Base-by-base conservation (phyloP, 495 filamentous ascomycete genomes). In the Terfezia claveryi region DNA sequence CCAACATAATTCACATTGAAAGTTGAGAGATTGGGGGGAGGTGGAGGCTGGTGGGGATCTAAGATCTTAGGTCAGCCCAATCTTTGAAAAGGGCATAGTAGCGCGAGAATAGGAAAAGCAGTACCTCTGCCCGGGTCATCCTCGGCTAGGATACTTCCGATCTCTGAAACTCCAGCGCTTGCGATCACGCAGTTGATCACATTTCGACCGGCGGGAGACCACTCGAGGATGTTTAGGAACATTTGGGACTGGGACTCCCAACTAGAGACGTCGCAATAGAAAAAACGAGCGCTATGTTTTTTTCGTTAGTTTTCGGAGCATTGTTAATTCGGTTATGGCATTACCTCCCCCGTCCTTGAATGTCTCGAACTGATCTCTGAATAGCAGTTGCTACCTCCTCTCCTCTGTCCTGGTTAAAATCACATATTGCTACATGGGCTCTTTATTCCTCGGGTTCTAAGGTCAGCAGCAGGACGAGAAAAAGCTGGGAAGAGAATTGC, bases 111-210 rank as follows among this genome's bases (percentile, higher is more conserved):
- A 27, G 23, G 23, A 72, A 71, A 20, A 4, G 17, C 4, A 46
- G 17, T 14, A 20, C 12, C 14, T 20, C 41, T 46, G 41, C 0
- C 8, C 41, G 41, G 41, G 41, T 46, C 41, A 2, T 14, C 41
- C 4, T 46, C 41, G 23, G 58, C 36, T 54, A 73, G 68, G 23
- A 76, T 67, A 20, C 56, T 50, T 32, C 67, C 67, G 10, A 66
- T 57, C 36, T 75, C 71, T 63, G 75, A 72, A 52, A 83, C 76
- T 36, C 81, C 82, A 5, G 82, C 82, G 61, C 80, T 83, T 51
- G 80, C 78, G 54, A 84, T 73, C 0, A 85, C 76, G 32, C 71
- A 71, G 63, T 84, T 76, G 55, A 85, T 70, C 1, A 68, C 14
- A 14, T 9, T 0, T 46, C 27, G 61, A 9, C 73, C 71, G 38